Evolutionary conservation across 208 protist species (phyloP).

Genomic region (Wallacemonas rigidus): DNA sequence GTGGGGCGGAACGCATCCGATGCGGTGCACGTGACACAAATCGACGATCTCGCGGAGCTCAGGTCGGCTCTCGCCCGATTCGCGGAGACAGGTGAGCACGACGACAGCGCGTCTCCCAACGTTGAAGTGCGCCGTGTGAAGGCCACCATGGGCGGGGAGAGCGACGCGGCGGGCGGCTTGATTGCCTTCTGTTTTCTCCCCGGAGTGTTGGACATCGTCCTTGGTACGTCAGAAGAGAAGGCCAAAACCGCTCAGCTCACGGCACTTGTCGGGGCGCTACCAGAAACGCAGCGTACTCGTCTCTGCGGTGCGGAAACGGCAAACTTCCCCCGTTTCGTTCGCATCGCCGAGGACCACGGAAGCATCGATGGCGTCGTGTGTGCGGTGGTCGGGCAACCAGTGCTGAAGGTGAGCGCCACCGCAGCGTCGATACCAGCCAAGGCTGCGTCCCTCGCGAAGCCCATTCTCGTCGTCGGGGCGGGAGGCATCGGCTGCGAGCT

Average conservation of each 20-base stretch:
- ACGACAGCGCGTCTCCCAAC: neutral
- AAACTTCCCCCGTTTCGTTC: neutral
- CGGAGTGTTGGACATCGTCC: slow-evolving; percentile 17
- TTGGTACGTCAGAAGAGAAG: neutral
- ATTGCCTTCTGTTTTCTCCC: slow-evolving; percentile 34
- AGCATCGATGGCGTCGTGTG: neutral
- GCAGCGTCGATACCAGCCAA: neutral
- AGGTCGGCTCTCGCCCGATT: neutral
- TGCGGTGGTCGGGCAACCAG: neutral
- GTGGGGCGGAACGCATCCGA: neutral
- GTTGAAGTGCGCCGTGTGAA: neutral
- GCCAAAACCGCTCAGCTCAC: neutral
- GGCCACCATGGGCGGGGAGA: too few species aligned
- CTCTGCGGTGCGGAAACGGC: neutral
- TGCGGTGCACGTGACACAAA: neutral
- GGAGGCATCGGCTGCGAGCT: slow-evolving; percentile 99
- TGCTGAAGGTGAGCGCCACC: slow-evolving; percentile 1
- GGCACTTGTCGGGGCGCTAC: neutral
- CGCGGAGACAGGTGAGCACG: neutral
- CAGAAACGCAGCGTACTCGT: neutral
- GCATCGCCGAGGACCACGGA: neutral
- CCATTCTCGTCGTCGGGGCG: slow-evolving; percentile 96
- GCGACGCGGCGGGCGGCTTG: neutral
- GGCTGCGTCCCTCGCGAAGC: slow-evolving; percentile 21
- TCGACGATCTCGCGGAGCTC: neutral